Evolutionary conservation across 768 basidiomycete species (phyloP).

Genomic region (Trametes villosa): DNA sequence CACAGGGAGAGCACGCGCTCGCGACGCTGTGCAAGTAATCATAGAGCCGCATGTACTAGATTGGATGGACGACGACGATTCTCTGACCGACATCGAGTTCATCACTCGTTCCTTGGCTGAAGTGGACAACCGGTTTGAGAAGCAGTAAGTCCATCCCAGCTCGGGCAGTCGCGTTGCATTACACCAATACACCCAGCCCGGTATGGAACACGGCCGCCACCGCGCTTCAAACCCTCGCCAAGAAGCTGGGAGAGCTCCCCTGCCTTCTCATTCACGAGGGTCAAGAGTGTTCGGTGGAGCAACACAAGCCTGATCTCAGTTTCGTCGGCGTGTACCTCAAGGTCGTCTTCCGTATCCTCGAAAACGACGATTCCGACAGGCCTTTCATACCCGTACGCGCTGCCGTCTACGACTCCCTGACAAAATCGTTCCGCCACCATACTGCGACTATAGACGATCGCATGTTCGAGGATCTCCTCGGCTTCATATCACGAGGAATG

Average conservation of each 20-base stretch:
- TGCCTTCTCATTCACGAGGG: conserved; percentile 27
- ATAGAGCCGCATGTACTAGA: conserved; percentile 48
- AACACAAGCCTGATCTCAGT: conserved; percentile 12
- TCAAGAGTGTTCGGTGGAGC: conserved; percentile 14
- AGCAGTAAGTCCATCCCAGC: conserved; percentile 12
- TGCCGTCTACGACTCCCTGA: conserved; percentile 25
- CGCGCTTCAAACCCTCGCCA: conserved; percentile 40
- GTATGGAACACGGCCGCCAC: conserved; percentile 37
- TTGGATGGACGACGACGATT: conserved; percentile 62
- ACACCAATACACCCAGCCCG: conserved; percentile 37
- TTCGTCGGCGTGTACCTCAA: conserved; percentile 40
- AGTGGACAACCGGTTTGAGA: conserved; percentile 45
- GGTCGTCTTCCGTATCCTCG: conserved; percentile 46
- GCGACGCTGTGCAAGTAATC: conserved; percentile 37
- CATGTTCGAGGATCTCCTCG: conserved; percentile 36
- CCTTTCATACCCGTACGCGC: conserved; percentile 50
- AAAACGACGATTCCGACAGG: conserved; percentile 49
- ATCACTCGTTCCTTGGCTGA: conserved; percentile 50
- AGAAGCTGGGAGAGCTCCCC: conserved; percentile 22
- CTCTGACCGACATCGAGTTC: conserved; percentile 45
- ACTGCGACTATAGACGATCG: conserved; percentile 20
- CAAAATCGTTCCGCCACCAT: conserved; percentile 26
- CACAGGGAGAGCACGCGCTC: conserved; percentile 22
- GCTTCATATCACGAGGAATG: conserved; percentile 53
- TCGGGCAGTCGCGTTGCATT: not conserved